Evolutionary conservation across 805 yeast species (phyloP).

Genomic region (Blastobotrys robertii): DNA sequence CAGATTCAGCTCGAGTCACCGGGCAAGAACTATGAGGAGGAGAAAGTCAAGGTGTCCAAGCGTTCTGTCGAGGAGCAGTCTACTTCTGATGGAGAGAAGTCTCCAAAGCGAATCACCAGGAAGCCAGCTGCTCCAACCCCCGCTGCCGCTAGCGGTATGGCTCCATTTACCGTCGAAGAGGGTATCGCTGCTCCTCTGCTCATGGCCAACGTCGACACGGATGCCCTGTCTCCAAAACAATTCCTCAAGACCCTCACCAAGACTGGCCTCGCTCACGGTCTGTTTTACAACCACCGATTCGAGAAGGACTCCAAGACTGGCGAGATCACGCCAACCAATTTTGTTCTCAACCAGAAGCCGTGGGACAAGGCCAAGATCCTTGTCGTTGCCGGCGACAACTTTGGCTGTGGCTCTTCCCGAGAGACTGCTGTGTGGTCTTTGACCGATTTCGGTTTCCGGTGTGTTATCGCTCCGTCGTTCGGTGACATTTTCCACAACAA

Average conservation of each 20-base stretch:
- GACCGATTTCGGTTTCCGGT: constrained; percentile 92
- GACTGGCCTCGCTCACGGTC: constrained; percentile 82
- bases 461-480: constrained; percentile 94
- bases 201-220: constrained; percentile 94
- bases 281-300: constrained; percentile 87
- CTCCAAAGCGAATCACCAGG: neutral
- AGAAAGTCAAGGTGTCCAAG: constrained; percentile 50
- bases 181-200: constrained; percentile 92
- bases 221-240: constrained; percentile 97
- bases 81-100: neutral
- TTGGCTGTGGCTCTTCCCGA: constrained; percentile 98
- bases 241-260: constrained; percentile 95
- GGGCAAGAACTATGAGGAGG: constrained; percentile 42
- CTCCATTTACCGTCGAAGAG: constrained; percentile 61
- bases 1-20: constrained; percentile 28
- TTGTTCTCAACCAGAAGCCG: constrained; percentile 78
- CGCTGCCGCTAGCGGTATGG: constrained; percentile 45
- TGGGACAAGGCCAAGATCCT: constrained; percentile 72
- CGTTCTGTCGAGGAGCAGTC: constrained; percentile 38
- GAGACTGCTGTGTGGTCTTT: constrained; percentile 99
- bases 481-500: constrained; percentile 98
- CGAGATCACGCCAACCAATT: constrained; percentile 56
- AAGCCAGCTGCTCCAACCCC: neutral
- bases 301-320: constrained; percentile 34
- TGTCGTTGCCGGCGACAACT: constrained; percentile 91